Base-by-base conservation (phyloP, 2,329 filamentous ascomycete genomes). In the Hymenoscyphus infarciens region DNA sequence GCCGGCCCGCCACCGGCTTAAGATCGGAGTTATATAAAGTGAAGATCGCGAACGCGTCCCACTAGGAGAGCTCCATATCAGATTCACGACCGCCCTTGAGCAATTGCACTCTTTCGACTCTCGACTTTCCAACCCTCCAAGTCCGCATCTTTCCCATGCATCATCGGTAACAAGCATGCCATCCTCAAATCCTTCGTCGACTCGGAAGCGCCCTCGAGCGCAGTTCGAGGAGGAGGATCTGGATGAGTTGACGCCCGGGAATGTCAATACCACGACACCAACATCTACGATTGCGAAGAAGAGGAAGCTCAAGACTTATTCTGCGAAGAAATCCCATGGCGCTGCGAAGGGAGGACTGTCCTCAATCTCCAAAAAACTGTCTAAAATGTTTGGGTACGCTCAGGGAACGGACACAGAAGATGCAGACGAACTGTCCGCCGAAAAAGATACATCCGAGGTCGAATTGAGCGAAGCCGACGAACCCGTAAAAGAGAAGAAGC, bases 191-290 rank as follows among this genome's bases (percentile, higher is more conserved):
- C 29, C 63, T 39, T 22, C 55, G 25, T 33, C 63, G 10, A 63
- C 45, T 3, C 62, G 67, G 35, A 70, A 70, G 59, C 68, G 66
- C 54, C 64, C 31, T 39, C 66, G 65, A 63, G 63, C 65, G n/a
- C 59, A 63, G 4, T 27, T 66, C 11, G 60, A 56, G 42, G 67
- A 55, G 29, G 58, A 60, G 11, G 68, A 68, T 31, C 42, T 61
- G 22, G 62, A 63, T 31, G 66, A 69, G 61, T 33, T 67, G 16
- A 66, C 67, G n/a, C 56, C 61, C 11, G 54, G 61, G 29, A 63
- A 63, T 45, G 54, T 31, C 29, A 57, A 5, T 1, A 45, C 61
- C 22, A n/a, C 27, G 3, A 61, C 52, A 22, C 62, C 67, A 10
- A 45, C 66, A 10, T 63, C 63, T 52, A 52, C 31, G 6, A 59